Evolutionary conservation across 768 basidiomycete species (phyloP).

Genomic region (Termitomyces sp.): DNA sequence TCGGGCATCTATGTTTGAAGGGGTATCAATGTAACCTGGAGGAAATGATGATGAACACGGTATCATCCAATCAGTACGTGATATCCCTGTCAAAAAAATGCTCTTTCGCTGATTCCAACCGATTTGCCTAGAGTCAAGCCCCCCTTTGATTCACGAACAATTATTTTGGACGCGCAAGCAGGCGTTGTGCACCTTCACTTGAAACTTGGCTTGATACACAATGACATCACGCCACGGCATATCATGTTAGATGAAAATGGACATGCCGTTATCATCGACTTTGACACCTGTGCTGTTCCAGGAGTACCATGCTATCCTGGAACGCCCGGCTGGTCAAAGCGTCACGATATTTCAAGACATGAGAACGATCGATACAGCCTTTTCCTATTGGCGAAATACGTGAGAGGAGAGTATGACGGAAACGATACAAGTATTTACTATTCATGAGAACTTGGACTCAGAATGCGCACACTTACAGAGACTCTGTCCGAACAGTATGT

Average conservation of each 20-base stretch:
- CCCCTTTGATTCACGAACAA: conserved; percentile 3
- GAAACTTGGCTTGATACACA: conserved; percentile 5
- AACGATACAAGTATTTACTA: not conserved
- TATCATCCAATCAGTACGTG: not conserved
- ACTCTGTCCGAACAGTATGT: too few species aligned
- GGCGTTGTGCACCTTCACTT: conserved; percentile 3
- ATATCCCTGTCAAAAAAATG: not conserved
- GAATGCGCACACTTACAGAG: not conserved
- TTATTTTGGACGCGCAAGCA: conserved; percentile 2
- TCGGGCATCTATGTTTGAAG: conserved; percentile 8
- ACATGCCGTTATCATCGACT: conserved; percentile 4
- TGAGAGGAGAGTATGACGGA: conserved; percentile 6
- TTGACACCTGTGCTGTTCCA: conserved; percentile 5
- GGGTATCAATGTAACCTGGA: conserved; percentile 8
- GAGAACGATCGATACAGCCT: conserved; percentile 5
- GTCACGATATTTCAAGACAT: conserved; percentile 4
- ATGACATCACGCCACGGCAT: conserved; percentile 7
- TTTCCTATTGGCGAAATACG: conserved; percentile 5
- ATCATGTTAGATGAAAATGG: conserved; percentile 5
- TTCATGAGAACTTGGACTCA: not conserved
- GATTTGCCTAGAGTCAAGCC: not conserved
- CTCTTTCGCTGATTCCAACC: not conserved
- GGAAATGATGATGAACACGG: conserved; percentile 6
- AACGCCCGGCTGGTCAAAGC: conserved; percentile 5
- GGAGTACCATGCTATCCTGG: conserved; percentile 7